Evolutionary conservation across 169 alveolate species (phyloP).

Genomic region (Plasmodium fragile): DNA sequence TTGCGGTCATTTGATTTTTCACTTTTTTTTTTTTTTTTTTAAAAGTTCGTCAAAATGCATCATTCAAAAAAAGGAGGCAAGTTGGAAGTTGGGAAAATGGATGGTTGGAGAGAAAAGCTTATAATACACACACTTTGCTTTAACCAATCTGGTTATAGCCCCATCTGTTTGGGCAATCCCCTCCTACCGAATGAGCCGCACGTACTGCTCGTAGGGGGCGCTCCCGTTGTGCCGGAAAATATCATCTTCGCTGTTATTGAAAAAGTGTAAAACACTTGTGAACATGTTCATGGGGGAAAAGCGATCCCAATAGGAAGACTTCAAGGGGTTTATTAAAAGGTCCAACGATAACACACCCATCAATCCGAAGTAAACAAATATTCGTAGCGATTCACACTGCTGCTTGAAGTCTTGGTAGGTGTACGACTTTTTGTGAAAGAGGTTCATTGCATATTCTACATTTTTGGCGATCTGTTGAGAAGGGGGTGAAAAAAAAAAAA

Average conservation of each 20-base stretch:
- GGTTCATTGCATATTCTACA: constrained; percentile 78
- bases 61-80: neutral
- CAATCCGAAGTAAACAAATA: constrained; percentile 83
- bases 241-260: constrained; percentile 8
- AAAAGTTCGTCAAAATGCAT: neutral
- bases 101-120: neutral
- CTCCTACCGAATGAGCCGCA: constrained; percentile 5
- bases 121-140: neutral
- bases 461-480: constrained; percentile 21
- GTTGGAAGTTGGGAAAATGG: neutral
- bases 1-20: neutral
- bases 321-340: constrained; percentile 77
- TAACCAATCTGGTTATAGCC: constrained; percentile 7
- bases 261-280: constrained; percentile 54
- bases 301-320: constrained; percentile 83
- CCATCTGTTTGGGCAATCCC: neutral
- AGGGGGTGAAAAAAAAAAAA: neutral
- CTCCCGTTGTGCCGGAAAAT: constrained; percentile 55
- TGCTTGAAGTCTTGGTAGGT: constrained; percentile 82
- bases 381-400: constrained; percentile 80
- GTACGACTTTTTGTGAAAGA: constrained; percentile 76
- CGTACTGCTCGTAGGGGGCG: constrained; percentile 21
- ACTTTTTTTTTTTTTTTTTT: neutral
- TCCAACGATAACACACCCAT: constrained; percentile 78
- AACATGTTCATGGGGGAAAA: constrained; percentile 57